phyloP scores from a whole-genome alignment of 2,329 filamentous ascomycete species.

The Zelopaecilomyces penicillatus region DNA sequence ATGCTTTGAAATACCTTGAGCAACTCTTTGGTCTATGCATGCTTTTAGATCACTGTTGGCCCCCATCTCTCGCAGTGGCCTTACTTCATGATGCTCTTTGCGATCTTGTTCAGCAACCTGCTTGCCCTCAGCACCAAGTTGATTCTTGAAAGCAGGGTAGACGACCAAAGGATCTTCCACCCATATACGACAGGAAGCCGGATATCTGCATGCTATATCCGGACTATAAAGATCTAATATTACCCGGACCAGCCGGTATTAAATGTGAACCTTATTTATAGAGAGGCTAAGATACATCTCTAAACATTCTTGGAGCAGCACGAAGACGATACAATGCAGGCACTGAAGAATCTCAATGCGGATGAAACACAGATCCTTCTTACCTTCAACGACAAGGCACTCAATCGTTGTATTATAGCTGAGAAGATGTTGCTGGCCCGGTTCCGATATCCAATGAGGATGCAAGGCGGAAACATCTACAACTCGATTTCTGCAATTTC shows the following conservation, averaged over 20 bases:
- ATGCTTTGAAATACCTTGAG: constrained; percentile 42
- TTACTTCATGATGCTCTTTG: constrained; percentile 36
- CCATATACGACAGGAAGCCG: too few relatives aligned
- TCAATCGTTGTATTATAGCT: constrained; percentile 35
- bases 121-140: constrained; percentile 32
- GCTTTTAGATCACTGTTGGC: background rate
- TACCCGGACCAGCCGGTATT: too few relatives aligned
- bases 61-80: background rate
- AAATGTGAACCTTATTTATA: constrained; percentile 33
- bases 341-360: constrained; percentile 37
- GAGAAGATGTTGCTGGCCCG: constrained; percentile 39
- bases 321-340: constrained; percentile 24
- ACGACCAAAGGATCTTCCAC: constrained; percentile 16
- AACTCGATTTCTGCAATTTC: background rate
- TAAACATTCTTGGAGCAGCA: constrained; percentile 34
- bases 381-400: constrained; percentile 45
- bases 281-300: constrained; percentile 35
- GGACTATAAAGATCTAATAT: too few relatives aligned
- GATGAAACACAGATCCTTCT: constrained; percentile 49
- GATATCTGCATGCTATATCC: too few relatives aligned
- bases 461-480: constrained; percentile 29
- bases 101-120: constrained; percentile 39
- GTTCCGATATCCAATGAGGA: constrained; percentile 41
- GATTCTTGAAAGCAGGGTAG: constrained; percentile 45
- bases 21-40: constrained; percentile 39